A percentile compares a stretch with the other conserved stretches of the same genome.
Conservation (phyloP, 768 basidiomycete genomes). For the Coprinellus micaceus region DNA sequence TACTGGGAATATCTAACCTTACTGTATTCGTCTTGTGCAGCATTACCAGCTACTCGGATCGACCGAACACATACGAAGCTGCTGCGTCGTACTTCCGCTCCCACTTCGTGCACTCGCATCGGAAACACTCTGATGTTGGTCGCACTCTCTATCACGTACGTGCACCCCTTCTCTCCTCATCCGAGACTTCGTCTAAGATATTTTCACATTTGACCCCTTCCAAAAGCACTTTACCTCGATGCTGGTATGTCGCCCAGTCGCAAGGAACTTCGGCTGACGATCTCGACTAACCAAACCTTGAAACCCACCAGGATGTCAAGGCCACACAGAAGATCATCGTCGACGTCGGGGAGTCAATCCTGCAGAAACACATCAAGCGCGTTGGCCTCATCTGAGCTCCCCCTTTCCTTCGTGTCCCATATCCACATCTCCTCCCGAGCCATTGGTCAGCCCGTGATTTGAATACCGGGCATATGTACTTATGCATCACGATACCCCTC, state of each 20-base stretch:
- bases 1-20: too few relatives aligned
- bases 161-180: slow-evolving; percentile 11
- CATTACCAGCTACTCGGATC: slow-evolving; percentile 71
- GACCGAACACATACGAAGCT: slow-evolving; percentile 65
- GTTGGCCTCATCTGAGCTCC: slow-evolving; percentile 45
- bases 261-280: too few relatives aligned
- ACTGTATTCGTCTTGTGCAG: too few relatives aligned
- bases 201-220: background rate
- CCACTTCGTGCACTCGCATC: slow-evolving; percentile 78
- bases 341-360: slow-evolving; percentile 63
- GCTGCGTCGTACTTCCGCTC: slow-evolving; percentile 79
- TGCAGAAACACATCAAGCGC: slow-evolving; percentile 60
- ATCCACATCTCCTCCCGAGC: too few relatives aligned
- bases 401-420: too few relatives aligned
- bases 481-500: too few relatives aligned
- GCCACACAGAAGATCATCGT: slow-evolving; percentile 65
- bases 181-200: background rate
- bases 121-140: slow-evolving; percentile 55
- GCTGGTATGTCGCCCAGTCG: slow-evolving; percentile 46
- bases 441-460: too few relatives aligned
- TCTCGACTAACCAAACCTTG: too few relatives aligned
- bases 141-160: slow-evolving; percentile 65
- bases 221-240: slow-evolving; percentile 66
- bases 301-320: slow-evolving; percentile 45
- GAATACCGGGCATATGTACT: too few relatives aligned